These are phyloP conservation scores for Fusarium torreyae DNA, from an alignment of 2,329 filamentous ascomycete species.

Conservation along the genomic window DNA sequence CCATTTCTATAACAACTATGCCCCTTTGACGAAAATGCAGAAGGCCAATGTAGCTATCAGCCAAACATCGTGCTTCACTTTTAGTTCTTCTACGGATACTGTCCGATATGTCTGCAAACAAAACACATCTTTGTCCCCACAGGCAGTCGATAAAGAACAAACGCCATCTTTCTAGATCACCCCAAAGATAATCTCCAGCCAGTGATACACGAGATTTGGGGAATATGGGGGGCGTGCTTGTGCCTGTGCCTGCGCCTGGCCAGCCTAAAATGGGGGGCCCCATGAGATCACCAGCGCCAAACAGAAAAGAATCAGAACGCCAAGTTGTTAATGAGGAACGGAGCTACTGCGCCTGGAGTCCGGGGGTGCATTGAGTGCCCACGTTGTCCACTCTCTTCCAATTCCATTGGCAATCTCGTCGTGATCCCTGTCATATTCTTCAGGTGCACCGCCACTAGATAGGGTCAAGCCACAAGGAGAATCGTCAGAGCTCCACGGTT, in stretches of 20 bases:
- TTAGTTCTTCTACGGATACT: not conserved
- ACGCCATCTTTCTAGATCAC: conserved; percentile 24
- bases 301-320: conserved; percentile 19
- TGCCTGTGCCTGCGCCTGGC: conserved; percentile 24
- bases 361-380: conserved; percentile 32
- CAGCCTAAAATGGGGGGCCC: conserved; percentile 31
- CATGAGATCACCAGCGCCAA: conserved; percentile 35
- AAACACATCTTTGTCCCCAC: conserved; percentile 3
- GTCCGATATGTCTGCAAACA: not conserved
- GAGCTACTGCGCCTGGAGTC: conserved; percentile 22
- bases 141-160: conserved; percentile 9
- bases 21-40: not conserved
- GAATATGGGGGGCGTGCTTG: conserved; percentile 30
- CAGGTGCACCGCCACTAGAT: conserved; percentile 34
- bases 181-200: conserved; percentile 28
- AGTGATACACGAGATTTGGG: conserved; percentile 35
- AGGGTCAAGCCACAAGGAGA: conserved; percentile 31
- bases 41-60: not conserved
- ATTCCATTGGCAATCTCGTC: conserved; percentile 15
- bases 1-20: not conserved
- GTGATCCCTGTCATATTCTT: conserved; percentile 24
- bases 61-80: not conserved
- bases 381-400: conserved; percentile 27
- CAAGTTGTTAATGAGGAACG: conserved; percentile 19
- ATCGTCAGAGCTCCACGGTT: conserved; percentile 25